phyloP scores from a whole-genome alignment of 352 stramenopile species.

The Globisporangium yorkense region DNA sequence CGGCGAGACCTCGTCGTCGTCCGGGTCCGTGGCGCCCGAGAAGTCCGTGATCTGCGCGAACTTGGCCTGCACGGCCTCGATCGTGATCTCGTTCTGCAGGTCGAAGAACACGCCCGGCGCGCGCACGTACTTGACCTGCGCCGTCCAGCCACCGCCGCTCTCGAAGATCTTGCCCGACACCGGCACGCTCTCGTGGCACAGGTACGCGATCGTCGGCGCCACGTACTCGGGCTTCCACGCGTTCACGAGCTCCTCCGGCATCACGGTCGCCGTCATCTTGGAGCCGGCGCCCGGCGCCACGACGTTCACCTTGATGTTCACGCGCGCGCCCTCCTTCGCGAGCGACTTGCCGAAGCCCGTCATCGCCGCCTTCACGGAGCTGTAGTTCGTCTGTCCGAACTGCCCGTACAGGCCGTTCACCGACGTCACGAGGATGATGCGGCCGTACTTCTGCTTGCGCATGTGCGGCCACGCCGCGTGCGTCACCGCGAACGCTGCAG shows the following conservation, averaged over 20 bases:
- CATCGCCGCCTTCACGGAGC: slow-evolving; percentile 88
- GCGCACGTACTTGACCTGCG: slow-evolving; percentile 79
- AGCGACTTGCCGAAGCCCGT: slow-evolving; percentile 91
- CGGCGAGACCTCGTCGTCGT: slow-evolving; percentile 67
- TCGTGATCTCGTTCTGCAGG: slow-evolving; percentile 63
- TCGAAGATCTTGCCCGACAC: slow-evolving; percentile 79
- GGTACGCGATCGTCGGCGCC: slow-evolving; percentile 77
- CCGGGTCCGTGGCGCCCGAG: slow-evolving; percentile 60
- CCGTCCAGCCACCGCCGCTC: slow-evolving; percentile 78
- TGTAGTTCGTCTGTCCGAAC: slow-evolving; percentile 91
- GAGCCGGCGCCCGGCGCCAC: slow-evolving; percentile 81
- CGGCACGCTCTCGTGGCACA: slow-evolving; percentile 80
- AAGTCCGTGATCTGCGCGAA: slow-evolving; percentile 79
- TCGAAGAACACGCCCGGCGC: slow-evolving; percentile 64
- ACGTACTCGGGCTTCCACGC: slow-evolving; percentile 88
- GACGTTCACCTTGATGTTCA: slow-evolving; percentile 89
- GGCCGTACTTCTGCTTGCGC: slow-evolving; percentile 87
- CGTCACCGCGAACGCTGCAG: slow-evolving; percentile 64
- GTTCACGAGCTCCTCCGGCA: slow-evolving; percentile 76
- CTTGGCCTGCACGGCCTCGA: slow-evolving; percentile 70
- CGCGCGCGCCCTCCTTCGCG: slow-evolving; percentile 71
- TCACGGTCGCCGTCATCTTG: slow-evolving; percentile 84
- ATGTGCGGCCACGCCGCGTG: slow-evolving; percentile 86
- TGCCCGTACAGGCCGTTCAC: slow-evolving; percentile 87
- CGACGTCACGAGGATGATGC: slow-evolving; percentile 45